These are phyloP conservation scores for Sporothrix brasiliensis DNA, from an alignment of 2,329 filamentous ascomycete species.

Conservation along the genomic window DNA sequence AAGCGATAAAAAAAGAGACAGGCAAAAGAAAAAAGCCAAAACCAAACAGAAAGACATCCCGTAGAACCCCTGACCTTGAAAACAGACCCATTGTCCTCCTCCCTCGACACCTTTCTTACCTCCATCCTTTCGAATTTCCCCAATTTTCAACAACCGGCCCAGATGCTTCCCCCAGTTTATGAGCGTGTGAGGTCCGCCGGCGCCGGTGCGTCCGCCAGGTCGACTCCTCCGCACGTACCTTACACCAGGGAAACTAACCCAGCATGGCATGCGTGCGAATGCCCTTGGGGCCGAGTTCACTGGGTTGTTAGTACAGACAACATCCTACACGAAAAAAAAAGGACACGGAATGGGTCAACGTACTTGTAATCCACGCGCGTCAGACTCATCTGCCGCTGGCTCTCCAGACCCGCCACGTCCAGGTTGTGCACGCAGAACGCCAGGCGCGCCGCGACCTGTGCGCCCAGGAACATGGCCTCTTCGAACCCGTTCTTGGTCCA, in stretches of 20 bases:
- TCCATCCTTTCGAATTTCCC: not conserved
- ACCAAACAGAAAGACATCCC: slow-evolving; percentile 8
- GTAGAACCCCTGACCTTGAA: slow-evolving; percentile 18
- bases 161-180: not conserved
- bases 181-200: not conserved
- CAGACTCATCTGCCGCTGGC: slow-evolving; percentile 59
- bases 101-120: not conserved
- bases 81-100: slow-evolving; percentile 6
- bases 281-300: slow-evolving; percentile 58
- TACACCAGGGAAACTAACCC: slow-evolving; percentile 40
- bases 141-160: not conserved
- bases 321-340: not conserved
- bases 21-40: slow-evolving; percentile 7
- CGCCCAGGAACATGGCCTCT: slow-evolving; percentile 83
- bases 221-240: not conserved
- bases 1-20: not conserved
- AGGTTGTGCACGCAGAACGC: slow-evolving; percentile 63
- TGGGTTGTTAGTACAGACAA: slow-evolving; percentile 38
- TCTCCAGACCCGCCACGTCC: slow-evolving; percentile 55
- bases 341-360: slow-evolving; percentile 39
- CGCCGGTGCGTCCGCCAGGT: not conserved
- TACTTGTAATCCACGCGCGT: slow-evolving; percentile 65
- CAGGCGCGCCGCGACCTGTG: slow-evolving; percentile 75
- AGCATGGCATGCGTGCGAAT: slow-evolving; percentile 59
- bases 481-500: slow-evolving; percentile 83